These are phyloP conservation scores for Chytriomyces confervae DNA, from an alignment of 192 early-diverging fungal genomes.

Conservation along the genomic window DNA sequence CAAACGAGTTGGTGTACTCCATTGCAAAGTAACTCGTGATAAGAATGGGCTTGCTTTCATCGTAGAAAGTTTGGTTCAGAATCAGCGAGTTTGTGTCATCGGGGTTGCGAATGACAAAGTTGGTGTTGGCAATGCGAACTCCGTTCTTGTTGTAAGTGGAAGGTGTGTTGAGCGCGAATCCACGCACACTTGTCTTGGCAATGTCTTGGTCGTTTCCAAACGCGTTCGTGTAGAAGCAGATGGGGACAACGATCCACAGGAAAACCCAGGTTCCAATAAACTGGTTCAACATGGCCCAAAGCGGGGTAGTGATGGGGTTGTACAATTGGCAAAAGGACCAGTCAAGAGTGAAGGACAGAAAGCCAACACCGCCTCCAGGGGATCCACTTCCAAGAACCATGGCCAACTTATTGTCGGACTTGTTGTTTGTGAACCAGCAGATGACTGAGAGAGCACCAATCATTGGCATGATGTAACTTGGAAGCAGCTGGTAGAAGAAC, in stretches of 20 bases:
- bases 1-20: background rate
- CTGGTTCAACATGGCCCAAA: conserved; percentile 27
- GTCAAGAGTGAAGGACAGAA: conserved; percentile 2
- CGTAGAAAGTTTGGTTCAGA: conserved; percentile 17
- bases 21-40: conserved; percentile 3
- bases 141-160: conserved; percentile 5
- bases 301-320: conserved; percentile 17
- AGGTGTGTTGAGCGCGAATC: conserved; percentile 10
- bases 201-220: conserved; percentile 9
- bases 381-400: conserved; percentile 13
- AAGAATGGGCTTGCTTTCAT: background rate
- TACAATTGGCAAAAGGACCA: background rate
- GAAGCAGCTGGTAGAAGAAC: conserved; percentile 16
- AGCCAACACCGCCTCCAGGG: conserved; percentile 5
- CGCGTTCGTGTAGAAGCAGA: conserved; percentile 1
- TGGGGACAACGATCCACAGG: conserved; percentile 13
- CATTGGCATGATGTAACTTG: conserved; percentile 33
- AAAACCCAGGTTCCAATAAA: conserved; percentile 9
- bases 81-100: background rate
- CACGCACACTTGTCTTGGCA: background rate
- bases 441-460: conserved; percentile 35
- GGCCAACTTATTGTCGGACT: background rate
- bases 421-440: conserved; percentile 7
- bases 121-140: background rate
- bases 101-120: background rate